Evolutionary conservation across 768 basidiomycete species (phyloP), one percentile per base, ranked within the genome.

Genomic region (Multifurca ochricompacta): DNA sequence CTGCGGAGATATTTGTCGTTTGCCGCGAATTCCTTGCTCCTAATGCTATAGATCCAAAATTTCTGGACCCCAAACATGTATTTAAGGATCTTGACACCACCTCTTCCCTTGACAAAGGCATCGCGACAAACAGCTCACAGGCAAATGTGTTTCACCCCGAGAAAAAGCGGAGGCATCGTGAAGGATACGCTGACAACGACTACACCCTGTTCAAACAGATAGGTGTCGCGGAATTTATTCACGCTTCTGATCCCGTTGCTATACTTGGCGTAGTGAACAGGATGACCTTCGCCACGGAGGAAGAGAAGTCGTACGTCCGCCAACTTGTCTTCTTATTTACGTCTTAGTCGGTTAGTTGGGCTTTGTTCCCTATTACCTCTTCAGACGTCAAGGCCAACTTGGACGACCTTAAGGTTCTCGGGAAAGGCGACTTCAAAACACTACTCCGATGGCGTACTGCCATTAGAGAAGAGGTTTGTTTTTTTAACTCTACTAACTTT

Each of bases 1-100:
- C 96, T 40, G 96, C 96, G 11, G 96, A 99, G 71, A 99, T 99
- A 66, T 99, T 99, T 76, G 96, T 99, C 63, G 91, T 97, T 46
- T 99, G 96, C 70, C 86, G 85, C 53, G 91, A 90, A 54, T 99
- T 91, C 73, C 78, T 91, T 53, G 92, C 94, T 8, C 96, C 96
- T 3, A 92, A 90, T 69, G 79, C 86, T 63, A 95, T 99, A 63
- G 96, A 99, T 65, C 93, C 95, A 13, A 96, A 95, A 71, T 96
- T 99, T 71, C 83, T 99, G 58, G 94, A 97, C 67, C 91, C 95
- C 3, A 91, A 84, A 66, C 91, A 97, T 65, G 96, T 99, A 59
- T 99, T 99, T 79, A 94, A 96, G 68, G 95, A 97, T 47, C 73
- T 90, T 19, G 73, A 81, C 14, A 72, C 81, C 0, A 63, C 77